These are phyloP conservation scores for Fusarium sp. DNA, from an alignment of 2,329 filamentous ascomycete genomes.

Conservation along the genomic window DNA sequence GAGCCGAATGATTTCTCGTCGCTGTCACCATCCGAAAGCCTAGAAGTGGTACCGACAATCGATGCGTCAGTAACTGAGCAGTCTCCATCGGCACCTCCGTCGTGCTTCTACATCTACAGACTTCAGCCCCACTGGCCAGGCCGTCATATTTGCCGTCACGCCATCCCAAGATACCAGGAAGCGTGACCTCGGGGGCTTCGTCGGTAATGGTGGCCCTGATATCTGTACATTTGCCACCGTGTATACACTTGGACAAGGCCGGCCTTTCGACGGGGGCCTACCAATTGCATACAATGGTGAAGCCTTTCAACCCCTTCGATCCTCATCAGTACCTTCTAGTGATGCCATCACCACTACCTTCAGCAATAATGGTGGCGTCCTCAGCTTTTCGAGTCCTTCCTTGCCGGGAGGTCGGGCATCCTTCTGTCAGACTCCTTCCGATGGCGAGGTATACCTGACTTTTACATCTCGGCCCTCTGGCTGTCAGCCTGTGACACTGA, in stretches of 20 bases:
- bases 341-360: slow-evolving; percentile 1
- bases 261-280: not conserved
- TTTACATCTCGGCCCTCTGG: not conserved
- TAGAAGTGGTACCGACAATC: not conserved
- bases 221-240: not conserved
- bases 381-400: not conserved
- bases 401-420: not conserved
- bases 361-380: not conserved
- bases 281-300: not conserved
- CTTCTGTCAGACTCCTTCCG: slow-evolving; percentile 7
- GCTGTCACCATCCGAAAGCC: not conserved
- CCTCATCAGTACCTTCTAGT: not conserved
- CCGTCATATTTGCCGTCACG: not conserved
- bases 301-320: not conserved
- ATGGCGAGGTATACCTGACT: slow-evolving; percentile 1
- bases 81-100: not conserved
- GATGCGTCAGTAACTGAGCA: not conserved
- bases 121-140: not conserved
- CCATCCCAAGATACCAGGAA: not conserved
- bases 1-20: not conserved
- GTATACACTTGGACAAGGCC: not conserved
- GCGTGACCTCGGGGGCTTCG: slow-evolving; percentile 1
- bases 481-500: not conserved
- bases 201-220: not conserved
- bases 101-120: not conserved